Conservation (phyloP, 2,329 filamentous ascomycete genomes). For the Calonectria naviculata region DNA sequence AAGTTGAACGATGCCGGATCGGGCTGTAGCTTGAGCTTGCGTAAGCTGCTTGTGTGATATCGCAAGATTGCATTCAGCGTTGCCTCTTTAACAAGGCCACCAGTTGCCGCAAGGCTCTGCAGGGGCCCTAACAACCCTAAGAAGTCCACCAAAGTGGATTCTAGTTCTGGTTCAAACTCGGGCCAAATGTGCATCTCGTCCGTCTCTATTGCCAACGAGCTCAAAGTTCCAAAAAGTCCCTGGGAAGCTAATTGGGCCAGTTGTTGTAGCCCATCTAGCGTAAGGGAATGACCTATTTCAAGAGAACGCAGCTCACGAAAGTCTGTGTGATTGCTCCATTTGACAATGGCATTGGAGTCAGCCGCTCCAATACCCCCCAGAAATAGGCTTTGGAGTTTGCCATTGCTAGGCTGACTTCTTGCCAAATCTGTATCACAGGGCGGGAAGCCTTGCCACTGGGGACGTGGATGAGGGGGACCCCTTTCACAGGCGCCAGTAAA, state of each 20-base stretch:
- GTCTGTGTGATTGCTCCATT: background rate
- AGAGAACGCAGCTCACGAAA: background rate
- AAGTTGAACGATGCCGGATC: background rate
- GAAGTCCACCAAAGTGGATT: background rate
- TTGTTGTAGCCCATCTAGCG: background rate
- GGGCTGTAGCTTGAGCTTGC: background rate
- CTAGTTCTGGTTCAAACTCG: background rate
- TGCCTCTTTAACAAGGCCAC: background rate
- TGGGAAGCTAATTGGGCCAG: background rate
- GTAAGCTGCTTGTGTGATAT: background rate
- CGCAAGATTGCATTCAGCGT: background rate
- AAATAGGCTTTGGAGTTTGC: background rate
- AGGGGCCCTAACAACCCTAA: background rate
- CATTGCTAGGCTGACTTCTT: background rate
- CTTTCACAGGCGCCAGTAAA: background rate
- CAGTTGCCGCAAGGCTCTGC: background rate
- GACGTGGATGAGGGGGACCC: background rate
- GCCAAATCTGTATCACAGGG: background rate
- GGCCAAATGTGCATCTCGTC: background rate
- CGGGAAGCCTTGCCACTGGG: background rate
- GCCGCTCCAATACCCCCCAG: background rate
- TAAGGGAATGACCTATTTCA: background rate
- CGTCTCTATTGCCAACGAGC: background rate
- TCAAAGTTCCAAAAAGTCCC: background rate
- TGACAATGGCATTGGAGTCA: background rate